Evolutionary conservation across 768 basidiomycete species (phyloP), one percentile per base, ranked within the genome.

Genomic region (Candolleomyces efflorescens): DNA sequence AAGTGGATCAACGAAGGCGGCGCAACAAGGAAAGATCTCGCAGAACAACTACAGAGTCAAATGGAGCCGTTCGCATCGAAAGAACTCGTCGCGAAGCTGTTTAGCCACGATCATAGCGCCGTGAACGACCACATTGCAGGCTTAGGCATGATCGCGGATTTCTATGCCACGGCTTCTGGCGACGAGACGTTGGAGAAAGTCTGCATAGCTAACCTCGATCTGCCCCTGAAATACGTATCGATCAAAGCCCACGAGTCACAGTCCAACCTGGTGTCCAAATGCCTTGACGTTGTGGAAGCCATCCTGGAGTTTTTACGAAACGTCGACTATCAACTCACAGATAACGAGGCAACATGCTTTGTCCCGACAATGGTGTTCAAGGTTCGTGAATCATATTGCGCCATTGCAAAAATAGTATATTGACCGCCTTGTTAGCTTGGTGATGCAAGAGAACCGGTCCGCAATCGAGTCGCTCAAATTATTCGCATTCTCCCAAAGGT

Each of bases 101-200:
- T 98, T 76, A 98, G 96, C 66, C 91, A 90, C 59, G 97, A 97
- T 64, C 97, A 98, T 69, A 92, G 89, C 62, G 92, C 94, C 5
- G 88, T 98, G 62, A 95, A 93, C 64, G 97, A 98, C 68, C 87
- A 90, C 65, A 80, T 96, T 54, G 76, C 78, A n/a, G 96, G 90
- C 5, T 71, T 98, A 53, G 76, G 81, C 5, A 78, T 75, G 50
- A 78, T 98, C 20, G 81, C 85, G 54, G 92, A 95, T 1, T 88
- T 92, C 67, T 94, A 86, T 71, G 69, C 82, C 51, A 75, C 74
- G 50, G 80, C 83, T 17, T 76, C 76, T 20, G 82, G 80, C 18
- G 82, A 84, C 27, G 83, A 89, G 44, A 76, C 74, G 53, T 69
- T 86, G 18, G 82, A 82, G 67, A 80, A 79, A 38, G 73, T 89